Evolutionary conservation across 768 basidiomycete genomes (phyloP).

Genomic region (Pholiota conissans): DNA sequence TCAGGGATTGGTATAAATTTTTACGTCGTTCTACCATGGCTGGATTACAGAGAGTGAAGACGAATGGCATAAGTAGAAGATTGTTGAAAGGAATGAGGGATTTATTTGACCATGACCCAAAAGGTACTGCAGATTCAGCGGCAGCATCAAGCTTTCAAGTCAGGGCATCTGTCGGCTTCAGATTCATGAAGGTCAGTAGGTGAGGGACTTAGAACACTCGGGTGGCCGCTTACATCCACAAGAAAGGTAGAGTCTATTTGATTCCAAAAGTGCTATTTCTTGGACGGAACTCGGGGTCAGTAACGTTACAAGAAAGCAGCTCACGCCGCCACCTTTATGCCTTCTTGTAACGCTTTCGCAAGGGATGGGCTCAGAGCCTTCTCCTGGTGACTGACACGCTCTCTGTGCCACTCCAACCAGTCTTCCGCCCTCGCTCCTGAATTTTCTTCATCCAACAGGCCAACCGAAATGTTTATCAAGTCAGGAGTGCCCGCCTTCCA

Average conservation of each 20-base stretch:
- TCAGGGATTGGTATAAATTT: no score
- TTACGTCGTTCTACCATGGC: no score
- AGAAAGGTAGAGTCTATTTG: no score
- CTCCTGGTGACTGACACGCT: constrained; percentile 18
- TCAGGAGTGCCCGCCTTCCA: constrained; percentile 23
- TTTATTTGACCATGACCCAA: constrained; percentile 21
- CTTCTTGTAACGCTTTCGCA: constrained; percentile 11
- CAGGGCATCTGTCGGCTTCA: not conserved
- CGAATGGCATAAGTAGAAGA: no score
- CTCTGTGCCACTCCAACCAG: constrained; percentile 27
- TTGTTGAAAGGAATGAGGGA: constrained; percentile 20
- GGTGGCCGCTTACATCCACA: no score
- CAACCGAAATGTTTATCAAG: constrained; percentile 26
- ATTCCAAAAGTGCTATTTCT: no score
- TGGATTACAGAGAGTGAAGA: no score
- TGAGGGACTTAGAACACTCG: no score
- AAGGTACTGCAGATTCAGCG: not conserved
- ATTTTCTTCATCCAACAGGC: constrained; percentile 25
- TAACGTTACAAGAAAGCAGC: not conserved
- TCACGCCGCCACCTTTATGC: constrained; percentile 8
- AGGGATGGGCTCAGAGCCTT: constrained; percentile 8
- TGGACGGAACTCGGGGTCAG: no score
- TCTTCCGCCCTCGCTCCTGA: constrained; percentile 26
- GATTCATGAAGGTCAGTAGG: not conserved
- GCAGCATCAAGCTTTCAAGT: not conserved